phyloP scores from a whole-genome alignment of 768 basidiomycete genomes.

The Phylloporus arenicola region DNA sequence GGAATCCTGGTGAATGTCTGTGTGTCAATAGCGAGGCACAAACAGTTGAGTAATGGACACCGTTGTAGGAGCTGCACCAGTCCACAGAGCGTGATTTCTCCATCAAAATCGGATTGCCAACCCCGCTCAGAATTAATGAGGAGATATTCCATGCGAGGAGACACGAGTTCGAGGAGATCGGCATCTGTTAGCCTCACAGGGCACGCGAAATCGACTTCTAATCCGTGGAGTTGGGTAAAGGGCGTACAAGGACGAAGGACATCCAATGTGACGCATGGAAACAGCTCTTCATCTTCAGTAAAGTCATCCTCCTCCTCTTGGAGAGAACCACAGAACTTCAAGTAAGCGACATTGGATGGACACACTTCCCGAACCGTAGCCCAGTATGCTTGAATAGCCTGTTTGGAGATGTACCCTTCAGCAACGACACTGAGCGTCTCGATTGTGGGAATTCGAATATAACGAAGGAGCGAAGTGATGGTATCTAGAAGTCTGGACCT shows the following conservation, averaged over 20 bases:
- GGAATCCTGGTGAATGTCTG: neutral
- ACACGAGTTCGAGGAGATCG: neutral
- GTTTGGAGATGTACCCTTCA: too few relatives aligned
- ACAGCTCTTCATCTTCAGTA: too few relatives aligned
- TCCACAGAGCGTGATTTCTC: neutral
- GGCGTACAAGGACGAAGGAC: neutral
- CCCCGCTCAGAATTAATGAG: neutral
- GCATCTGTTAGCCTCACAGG: neutral
- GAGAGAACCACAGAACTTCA: neutral
- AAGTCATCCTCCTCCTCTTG: neutral
- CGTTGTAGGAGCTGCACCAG: neutral
- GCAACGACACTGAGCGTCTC: neutral
- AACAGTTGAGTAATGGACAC: neutral
- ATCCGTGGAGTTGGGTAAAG: neutral
- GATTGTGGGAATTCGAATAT: neutral
- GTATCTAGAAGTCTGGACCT: too few relatives aligned
- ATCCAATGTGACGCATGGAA: neutral
- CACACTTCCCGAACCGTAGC: neutral
- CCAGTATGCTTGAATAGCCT: neutral
- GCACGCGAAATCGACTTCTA: neutral
- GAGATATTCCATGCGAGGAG: neutral
- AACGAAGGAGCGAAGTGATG: neutral
- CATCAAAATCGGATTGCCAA: neutral
- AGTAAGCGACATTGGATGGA: neutral
- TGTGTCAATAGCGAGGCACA: neutral